Base-by-base conservation (phyloP, 306 rosid genomes). In the Prunus fruticosa region DNA sequence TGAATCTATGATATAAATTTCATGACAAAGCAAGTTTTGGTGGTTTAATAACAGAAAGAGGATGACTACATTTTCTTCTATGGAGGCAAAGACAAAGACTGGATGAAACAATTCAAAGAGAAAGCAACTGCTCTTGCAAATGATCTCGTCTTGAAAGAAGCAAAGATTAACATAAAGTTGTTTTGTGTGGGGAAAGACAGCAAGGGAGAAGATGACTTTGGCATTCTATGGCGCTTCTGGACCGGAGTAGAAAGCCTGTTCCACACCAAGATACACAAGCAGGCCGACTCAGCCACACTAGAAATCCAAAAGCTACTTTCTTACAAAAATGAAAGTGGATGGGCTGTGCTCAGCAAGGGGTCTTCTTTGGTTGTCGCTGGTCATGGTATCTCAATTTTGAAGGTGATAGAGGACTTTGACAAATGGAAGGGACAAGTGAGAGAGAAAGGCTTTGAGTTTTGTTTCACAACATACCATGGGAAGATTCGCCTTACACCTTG, bases 81-180 rank as follows among this genome's bases (percentile, higher is more conserved):
- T 19, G 97, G 97, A 14, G 93, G 93, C 5, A 69, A 82, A 3
- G 89, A 84, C 83, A 14, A 73, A 5, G 86, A 76, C 0, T 89
- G 93, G 95, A 66, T 92, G 38, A 87, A 89, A 22, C 80, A 85
- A 43, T 88, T 92, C 69, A 84, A 80, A 0, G 85, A 84, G 71
- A 83, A 72, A 28, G 91, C 79, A 0, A 82, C 66, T 2, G 71
- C 69, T 6, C 25, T 92, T 11, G 69, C 72, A 28, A 86, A 80
- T 6, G 93, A 92, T 20, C 63, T 83, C 0, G 0, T 54, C 12
- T 9, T 88, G 2, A 91, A 88, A 65, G 91, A 84, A 8, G 32
- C 77, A 23, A 91, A 84, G 51, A 82, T 84, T 64, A 23, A 71
- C 1, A 69, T 87, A 0, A 89, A 87, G 73, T 43, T 82, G 2